These are phyloP conservation scores for Ilex aquifolium DNA, from an alignment of 257 asterid genomes.

Conservation along the genomic window DNA sequence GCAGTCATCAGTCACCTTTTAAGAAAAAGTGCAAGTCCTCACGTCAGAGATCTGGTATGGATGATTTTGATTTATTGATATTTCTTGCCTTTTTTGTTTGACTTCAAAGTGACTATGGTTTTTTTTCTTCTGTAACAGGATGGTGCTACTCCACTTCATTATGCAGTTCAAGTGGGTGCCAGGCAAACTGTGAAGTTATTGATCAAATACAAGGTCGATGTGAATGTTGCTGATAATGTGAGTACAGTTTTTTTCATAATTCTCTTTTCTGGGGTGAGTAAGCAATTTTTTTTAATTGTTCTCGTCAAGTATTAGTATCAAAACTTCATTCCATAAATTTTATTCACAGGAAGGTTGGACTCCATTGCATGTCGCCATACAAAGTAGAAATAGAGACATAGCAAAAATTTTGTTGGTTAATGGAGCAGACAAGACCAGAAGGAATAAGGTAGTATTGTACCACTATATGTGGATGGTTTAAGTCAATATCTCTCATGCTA, in stretches of 20 bases:
- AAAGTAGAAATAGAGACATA: slow-evolving; percentile 77
- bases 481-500: not conserved
- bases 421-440: slow-evolving; percentile 80
- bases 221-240: slow-evolving; percentile 77
- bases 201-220: slow-evolving; percentile 80
- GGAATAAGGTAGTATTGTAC: slow-evolving; percentile 47
- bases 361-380: slow-evolving; percentile 83
- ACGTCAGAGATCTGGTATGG: slow-evolving; percentile 68
- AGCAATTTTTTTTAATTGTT: not conserved
- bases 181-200: slow-evolving; percentile 76
- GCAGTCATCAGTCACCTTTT: slow-evolving; percentile 91
- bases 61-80: not conserved
- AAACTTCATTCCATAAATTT: not conserved
- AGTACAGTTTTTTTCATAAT: slow-evolving; percentile 18
- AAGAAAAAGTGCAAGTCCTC: slow-evolving; percentile 80
- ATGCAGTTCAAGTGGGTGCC: slow-evolving; percentile 95
- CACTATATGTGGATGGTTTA: not conserved
- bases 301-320: not conserved
- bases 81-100: slow-evolving; percentile 5
- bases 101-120: not conserved
- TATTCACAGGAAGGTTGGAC: slow-evolving; percentile 83
- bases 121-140: slow-evolving; percentile 34
- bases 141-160: slow-evolving; percentile 88
- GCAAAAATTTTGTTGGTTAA: slow-evolving; percentile 62
- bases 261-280: not conserved